Conservation (phyloP, 2,329 filamentous ascomycete genomes). For the Monosporascus cannonballus region DNA sequence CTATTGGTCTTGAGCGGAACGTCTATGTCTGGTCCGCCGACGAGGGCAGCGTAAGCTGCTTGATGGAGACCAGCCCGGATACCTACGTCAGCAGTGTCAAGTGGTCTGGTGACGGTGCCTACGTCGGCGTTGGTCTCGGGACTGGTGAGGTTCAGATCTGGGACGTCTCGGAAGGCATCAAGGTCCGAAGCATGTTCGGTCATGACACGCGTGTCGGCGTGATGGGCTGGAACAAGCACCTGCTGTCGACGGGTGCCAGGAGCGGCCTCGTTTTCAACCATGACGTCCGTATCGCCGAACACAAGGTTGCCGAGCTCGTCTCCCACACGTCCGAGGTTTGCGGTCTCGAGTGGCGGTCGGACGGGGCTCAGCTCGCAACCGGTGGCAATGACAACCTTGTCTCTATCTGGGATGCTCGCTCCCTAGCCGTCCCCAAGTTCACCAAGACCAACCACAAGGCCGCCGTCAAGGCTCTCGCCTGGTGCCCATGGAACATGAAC, state of each 20-base stretch:
- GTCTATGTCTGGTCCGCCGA: constrained; percentile 99
- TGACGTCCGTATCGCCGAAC: constrained; percentile 92
- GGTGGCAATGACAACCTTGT: constrained; percentile 99
- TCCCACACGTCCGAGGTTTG: constrained; percentile 98
- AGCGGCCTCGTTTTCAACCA: constrained; percentile 97
- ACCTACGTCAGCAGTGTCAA: constrained; percentile 98
- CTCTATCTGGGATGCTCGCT: constrained; percentile 97
- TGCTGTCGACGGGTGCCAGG: constrained; percentile 88
- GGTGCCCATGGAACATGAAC: constrained; percentile 99
- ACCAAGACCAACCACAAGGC: constrained; percentile 99
- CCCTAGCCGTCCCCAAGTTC: constrained; percentile 90
- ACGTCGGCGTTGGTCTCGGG: constrained; percentile 90
- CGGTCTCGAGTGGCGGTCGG: constrained; percentile 93
- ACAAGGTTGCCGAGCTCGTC: constrained; percentile 96
- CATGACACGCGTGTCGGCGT: constrained; percentile 95
- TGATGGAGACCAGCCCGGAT: constrained; percentile 81
- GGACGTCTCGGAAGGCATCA: constrained; percentile 91
- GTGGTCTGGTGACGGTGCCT: constrained; percentile 96
- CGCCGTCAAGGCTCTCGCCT: constrained; percentile 94
- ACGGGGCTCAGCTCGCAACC: constrained; percentile 93
- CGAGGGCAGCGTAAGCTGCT: constrained; percentile 78
- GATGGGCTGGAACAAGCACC: constrained; percentile 99
- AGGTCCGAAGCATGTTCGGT: constrained; percentile 97
- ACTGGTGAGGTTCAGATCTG: constrained; percentile 98
- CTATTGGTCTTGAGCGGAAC: constrained; percentile 91